Percentiles rank a stretch among this genome's conserved stretches.
These are phyloP conservation scores for Lithospermum erythrorhizon DNA, from an alignment of 257 asterid genomes.

Conservation along the genomic window DNA sequence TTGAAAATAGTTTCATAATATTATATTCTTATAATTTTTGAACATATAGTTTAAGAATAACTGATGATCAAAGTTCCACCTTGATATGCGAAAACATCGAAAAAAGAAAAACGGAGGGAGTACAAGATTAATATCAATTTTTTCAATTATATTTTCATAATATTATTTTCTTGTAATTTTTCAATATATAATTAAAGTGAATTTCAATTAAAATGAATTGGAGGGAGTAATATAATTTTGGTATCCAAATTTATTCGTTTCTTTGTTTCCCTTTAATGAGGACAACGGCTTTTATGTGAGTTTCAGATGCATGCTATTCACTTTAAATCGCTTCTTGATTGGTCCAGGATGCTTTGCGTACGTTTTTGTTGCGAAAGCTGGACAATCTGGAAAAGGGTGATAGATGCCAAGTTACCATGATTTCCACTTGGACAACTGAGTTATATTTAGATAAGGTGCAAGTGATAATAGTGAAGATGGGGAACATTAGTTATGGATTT, in stretches of 20 bases:
- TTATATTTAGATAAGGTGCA: conserved; percentile 85
- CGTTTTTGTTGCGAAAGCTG: conserved; percentile 88
- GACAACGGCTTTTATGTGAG: neutral
- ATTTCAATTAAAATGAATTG: no score
- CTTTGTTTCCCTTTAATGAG: neutral
- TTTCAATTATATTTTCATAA: no score
- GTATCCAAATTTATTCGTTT: neutral
- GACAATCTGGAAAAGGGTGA: conserved; percentile 85
- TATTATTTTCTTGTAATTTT: no score
- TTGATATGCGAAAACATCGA: no score
- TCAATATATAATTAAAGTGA: no score
- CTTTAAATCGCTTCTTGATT: conserved; percentile 7
- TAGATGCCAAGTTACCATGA: conserved; percentile 95
- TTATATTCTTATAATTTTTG: no score
- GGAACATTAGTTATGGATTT: neutral
- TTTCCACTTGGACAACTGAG: conserved; percentile 94
- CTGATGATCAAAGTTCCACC: no score
- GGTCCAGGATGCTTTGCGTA: conserved; percentile 89
- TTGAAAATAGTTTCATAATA: no score
- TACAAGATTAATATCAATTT: no score
- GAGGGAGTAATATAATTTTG: no score
- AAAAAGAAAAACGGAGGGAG: no score
- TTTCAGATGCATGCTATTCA: neutral
- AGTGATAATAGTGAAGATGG: neutral
- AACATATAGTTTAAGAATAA: no score